These are phyloP conservation scores for Penicillium coprophilum DNA, from an alignment of 495 filamentous ascomycete genomes.

Conservation along the genomic window DNA sequence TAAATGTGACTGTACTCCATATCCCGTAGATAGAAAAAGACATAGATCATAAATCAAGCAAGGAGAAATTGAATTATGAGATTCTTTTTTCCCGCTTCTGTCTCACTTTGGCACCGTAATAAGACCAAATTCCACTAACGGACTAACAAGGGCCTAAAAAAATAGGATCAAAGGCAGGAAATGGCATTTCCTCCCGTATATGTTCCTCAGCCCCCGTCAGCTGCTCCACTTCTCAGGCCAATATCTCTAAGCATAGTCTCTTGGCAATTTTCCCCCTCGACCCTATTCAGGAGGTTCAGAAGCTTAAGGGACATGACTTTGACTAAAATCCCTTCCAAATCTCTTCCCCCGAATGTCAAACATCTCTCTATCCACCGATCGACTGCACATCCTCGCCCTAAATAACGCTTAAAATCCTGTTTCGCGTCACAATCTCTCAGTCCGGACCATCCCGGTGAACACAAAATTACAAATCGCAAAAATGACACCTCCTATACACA, in stretches of 20 bases:
- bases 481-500: neutral
- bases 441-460: neutral
- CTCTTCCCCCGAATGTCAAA: neutral
- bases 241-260: conserved; percentile 7
- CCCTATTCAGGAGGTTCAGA: conserved; percentile 11
- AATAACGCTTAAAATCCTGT: neutral
- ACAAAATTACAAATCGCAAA: neutral
- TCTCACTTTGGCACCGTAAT: neutral
- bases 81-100: neutral
- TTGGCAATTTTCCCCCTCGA: conserved; percentile 1
- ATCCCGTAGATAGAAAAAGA: neutral
- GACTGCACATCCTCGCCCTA: neutral
- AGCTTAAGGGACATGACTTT: too few species aligned
- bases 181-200: neutral
- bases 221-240: conserved; percentile 10
- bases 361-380: neutral
- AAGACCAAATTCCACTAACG: neutral
- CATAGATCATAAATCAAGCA: conserved; percentile 5
- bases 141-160: neutral
- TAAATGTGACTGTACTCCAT: conserved; percentile 3
- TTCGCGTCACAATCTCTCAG: neutral
- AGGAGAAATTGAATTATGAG: conserved; percentile 1
- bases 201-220: too few species aligned
- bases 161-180: neutral
- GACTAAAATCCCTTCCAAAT: too few species aligned